Conservation (phyloP, 495 filamentous ascomycete species). For the Lasiosphaeria miniovina region DNA sequence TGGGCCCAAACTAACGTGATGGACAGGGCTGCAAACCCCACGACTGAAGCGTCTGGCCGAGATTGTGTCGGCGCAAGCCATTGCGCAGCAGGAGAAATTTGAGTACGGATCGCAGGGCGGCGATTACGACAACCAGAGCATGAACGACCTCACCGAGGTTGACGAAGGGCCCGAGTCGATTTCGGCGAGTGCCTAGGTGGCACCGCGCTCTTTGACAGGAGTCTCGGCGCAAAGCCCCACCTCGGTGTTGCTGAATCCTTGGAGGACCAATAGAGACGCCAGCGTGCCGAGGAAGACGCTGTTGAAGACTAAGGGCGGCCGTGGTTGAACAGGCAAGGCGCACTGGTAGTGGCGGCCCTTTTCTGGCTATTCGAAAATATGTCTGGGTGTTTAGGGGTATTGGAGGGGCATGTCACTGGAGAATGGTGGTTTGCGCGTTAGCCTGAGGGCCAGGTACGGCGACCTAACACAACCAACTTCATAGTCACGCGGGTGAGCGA, state of each 20-base stretch:
- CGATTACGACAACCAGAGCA: conserved; percentile 38
- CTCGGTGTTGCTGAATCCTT: conserved; percentile 18
- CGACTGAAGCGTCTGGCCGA: conserved; percentile 91
- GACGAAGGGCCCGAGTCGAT: conserved; percentile 36
- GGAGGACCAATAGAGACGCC: conserved; percentile 11
- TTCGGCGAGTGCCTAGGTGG: conserved; percentile 32
- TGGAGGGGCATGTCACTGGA: neutral
- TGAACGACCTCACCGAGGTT: conserved; percentile 39
- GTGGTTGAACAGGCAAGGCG: neutral
- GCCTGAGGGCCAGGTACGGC: neutral
- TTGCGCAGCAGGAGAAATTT: conserved; percentile 85
- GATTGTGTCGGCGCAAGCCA: conserved; percentile 93
- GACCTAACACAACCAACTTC: conserved; percentile 1
- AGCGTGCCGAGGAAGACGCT: conserved; percentile 3
- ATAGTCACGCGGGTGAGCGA: neutral
- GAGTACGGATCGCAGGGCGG: conserved; percentile 46
- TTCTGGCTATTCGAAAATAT: neutral
- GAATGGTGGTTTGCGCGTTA: neutral
- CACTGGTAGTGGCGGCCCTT: neutral
- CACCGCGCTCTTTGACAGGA: conserved; percentile 14
- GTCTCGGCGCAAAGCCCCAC: conserved; percentile 9
- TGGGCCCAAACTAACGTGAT: conserved; percentile 15
- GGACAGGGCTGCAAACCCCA: conserved; percentile 86
- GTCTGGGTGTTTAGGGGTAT: neutral
- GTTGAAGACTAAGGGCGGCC: neutral